Evolutionary conservation across 192 early-diverging fungal genomes (phyloP), one percentile per base, ranked within the genome.

Genomic region (Coemansia sp.): DNA sequence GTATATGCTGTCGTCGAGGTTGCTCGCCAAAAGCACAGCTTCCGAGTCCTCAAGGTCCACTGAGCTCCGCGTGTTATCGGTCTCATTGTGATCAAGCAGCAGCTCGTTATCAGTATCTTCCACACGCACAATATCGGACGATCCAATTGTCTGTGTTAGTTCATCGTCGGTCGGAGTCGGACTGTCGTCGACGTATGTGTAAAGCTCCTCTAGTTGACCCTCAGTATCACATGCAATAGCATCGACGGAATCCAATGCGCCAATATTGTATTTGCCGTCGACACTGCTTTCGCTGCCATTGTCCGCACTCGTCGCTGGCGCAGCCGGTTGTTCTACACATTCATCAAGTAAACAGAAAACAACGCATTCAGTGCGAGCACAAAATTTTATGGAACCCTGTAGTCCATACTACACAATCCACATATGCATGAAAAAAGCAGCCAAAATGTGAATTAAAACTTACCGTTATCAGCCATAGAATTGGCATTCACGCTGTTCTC

Each of bases 1-100:
- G 57, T 79, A 79, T 60, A 70, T 72, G 57, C 76, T 79, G 61
- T 79, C 60, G 0, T 66, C 66, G n/a, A 73, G 60, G 54, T 73
- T 70, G 57, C 67, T 79, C 20, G 67, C 54, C 51, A 79, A 46
- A 37, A 79, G 70, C 49, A 72, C 76, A 1, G 76, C 70, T 52
- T 79, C 66, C 17, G 76, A 79, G 40, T 79, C 76, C 42, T 70
- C 76, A 65, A 78, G 69, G 51, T 70, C 70, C 10, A 60, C 57
- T 0, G 67, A 68, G 9, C 23, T 28, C 5, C 26, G 21, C 37
- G 9, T 48, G 25, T 21, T 14, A 15, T 12, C 60, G 17, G 28
- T 28, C 14, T 22, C 60, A 1, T 26, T 20, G 20, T 15, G 28
- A 21, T 38, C 49, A 8, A 34, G 26, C 36, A 31, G n/a, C 7